These are phyloP conservation scores for Penicillium sp. DNA, from an alignment of 2,329 filamentous ascomycete genomes.

Conservation along the genomic window DNA sequence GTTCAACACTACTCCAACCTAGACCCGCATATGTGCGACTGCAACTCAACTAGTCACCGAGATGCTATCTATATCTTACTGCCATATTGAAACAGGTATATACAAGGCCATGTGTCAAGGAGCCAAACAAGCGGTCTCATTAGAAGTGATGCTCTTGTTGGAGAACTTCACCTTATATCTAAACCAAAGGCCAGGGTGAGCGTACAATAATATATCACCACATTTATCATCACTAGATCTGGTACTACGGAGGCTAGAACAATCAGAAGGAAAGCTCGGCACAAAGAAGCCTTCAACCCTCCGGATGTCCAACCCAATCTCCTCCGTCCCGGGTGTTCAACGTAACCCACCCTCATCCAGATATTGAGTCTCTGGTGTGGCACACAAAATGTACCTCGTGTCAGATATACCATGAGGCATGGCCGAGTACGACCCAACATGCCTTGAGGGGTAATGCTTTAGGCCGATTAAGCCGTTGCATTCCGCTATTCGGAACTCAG, in stretches of 20 bases:
- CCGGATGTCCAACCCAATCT: not conserved
- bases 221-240: not conserved
- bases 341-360: not conserved
- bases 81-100: not conserved
- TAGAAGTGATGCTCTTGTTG: too few relatives aligned
- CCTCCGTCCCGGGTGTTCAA: not conserved
- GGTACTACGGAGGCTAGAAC: not conserved
- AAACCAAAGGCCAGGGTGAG: not conserved
- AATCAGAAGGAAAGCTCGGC: not conserved
- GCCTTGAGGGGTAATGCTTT: not conserved
- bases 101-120: too few relatives aligned
- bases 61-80: not conserved
- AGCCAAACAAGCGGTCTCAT: too few relatives aligned
- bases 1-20: not conserved
- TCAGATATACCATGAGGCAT: not conserved
- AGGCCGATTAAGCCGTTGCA: not conserved
- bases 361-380: not conserved
- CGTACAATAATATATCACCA: not conserved
- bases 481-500: not conserved
- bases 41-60: not conserved
- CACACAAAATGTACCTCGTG: not conserved
- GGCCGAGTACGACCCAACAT: not conserved
- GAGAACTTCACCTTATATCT: not conserved
- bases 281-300: not conserved
- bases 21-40: not conserved